phyloP scores from a whole-genome alignment of 2,329 filamentous ascomycete species.

The Colletotrichum theobromicola region DNA sequence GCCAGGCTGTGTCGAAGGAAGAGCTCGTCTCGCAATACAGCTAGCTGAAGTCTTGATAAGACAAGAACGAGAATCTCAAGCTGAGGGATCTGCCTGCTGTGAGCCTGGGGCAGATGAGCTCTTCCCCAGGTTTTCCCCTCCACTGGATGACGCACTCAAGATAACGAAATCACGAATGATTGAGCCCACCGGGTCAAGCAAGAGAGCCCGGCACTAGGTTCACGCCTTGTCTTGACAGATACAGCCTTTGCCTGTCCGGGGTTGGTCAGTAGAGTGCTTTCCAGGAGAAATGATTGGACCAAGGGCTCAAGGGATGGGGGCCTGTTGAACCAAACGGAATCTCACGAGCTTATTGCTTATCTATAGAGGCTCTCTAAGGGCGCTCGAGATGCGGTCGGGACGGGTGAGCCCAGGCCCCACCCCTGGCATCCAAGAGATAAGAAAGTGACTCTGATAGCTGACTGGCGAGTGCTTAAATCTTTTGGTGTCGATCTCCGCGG shows the following conservation, averaged over 20 bases:
- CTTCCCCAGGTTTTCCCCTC: not conserved
- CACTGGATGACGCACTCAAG: not conserved
- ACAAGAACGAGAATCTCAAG: not conserved
- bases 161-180: not conserved
- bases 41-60: not conserved
- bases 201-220: not conserved
- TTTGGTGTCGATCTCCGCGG: slow-evolving; percentile 15
- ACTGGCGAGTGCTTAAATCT: slow-evolving; percentile 11
- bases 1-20: not conserved
- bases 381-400: slow-evolving; percentile 17
- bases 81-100: not conserved
- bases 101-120: not conserved
- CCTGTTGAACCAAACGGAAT: slow-evolving; percentile 9
- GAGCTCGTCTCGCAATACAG: not conserved
- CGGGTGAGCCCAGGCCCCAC: slow-evolving; percentile 16
- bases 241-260: not conserved
- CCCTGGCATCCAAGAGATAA: slow-evolving; percentile 23
- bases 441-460: slow-evolving; percentile 6
- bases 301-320: not conserved
- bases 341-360: slow-evolving; percentile 21
- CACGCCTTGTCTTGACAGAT: slow-evolving; percentile 15
- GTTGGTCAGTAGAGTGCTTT: slow-evolving; percentile 11
- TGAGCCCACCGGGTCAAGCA: not conserved
- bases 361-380: slow-evolving; percentile 9
- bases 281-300: not conserved